Evolutionary conservation across 177 flowering plant species (phyloP).

Genomic region (Vitis hybrid): DNA sequence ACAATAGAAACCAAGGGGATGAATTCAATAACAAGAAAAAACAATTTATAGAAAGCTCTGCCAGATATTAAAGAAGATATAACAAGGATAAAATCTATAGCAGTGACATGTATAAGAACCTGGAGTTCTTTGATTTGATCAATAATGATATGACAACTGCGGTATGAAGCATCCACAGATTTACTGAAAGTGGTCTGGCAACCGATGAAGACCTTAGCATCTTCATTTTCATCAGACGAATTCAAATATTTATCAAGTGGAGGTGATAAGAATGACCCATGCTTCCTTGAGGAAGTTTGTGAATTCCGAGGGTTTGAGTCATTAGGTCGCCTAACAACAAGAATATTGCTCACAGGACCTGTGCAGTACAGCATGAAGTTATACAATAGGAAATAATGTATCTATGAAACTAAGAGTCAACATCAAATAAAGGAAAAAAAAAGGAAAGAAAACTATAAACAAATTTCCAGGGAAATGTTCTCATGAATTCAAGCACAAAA

Average conservation of each 20-base stretch:
- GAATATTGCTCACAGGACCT: conserved; percentile 75
- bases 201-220: conserved; percentile 27
- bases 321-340: conserved; percentile 38
- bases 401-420: neutral
- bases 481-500: no score
- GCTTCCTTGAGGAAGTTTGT: conserved; percentile 39
- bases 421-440: neutral
- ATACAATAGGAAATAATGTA: neutral
- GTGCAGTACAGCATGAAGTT: conserved; percentile 6
- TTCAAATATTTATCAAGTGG: conserved; percentile 56
- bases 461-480: no score
- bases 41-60: neutral
- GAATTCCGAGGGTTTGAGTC: conserved; percentile 19
- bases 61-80: no score
- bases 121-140: conserved; percentile 65
- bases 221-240: conserved; percentile 38
- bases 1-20: no score
- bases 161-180: conserved; percentile 29
- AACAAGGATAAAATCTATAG: neutral
- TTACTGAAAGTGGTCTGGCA: conserved; percentile 13
- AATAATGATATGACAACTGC: conserved; percentile 42
- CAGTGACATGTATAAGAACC: conserved; percentile 27
- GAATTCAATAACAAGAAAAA: no score
- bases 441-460: neutral
- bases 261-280: conserved; percentile 47